A percentile compares a stretch with the other conserved stretches of the same genome.
phyloP scores from a whole-genome alignment of 2,329 filamentous ascomycete genomes.

The Neophaeococcomyces mojaviensis region DNA sequence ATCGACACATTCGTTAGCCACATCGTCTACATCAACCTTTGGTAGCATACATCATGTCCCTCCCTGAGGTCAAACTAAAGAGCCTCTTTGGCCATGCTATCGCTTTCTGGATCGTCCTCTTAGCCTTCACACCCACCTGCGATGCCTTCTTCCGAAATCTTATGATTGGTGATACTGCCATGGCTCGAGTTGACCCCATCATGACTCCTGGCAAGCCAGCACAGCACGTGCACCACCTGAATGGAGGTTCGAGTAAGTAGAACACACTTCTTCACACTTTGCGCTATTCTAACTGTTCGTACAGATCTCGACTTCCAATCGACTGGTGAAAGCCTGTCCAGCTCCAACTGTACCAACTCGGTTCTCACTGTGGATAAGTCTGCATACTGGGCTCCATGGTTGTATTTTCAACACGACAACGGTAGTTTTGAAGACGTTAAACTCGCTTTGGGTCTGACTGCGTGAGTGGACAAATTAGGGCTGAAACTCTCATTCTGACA shows the following conservation, averaged over 20 bases:
- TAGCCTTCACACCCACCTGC: constrained; percentile 30
- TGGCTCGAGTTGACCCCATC: constrained; percentile 71
- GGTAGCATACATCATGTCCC: not conserved
- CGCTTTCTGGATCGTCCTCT: not conserved
- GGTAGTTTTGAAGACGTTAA: constrained; percentile 61
- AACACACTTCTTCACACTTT: not conserved
- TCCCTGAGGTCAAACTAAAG: constrained; percentile 4
- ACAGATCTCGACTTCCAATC: constrained; percentile 59
- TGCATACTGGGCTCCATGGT: constrained; percentile 73
- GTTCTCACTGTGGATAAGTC: constrained; percentile 73
- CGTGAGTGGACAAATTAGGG: constrained; percentile 49
- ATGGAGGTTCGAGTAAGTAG: constrained; percentile 65
- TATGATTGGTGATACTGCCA: constrained; percentile 62
- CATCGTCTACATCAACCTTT: not conserved
- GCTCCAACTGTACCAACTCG: constrained; percentile 70
- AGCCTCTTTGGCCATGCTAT: not conserved
- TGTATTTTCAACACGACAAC: constrained; percentile 69
- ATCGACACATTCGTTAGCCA: not conserved
- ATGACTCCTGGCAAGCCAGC: constrained; percentile 54
- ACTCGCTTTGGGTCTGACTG: constrained; percentile 76
- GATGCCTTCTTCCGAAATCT: constrained; percentile 85
- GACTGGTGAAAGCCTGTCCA: constrained; percentile 46
- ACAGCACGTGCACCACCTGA: constrained; percentile 65
- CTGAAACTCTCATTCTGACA: constrained; percentile 5
- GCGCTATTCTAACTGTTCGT: not conserved